Evolutionary conservation across 192 early-diverging fungal genomes (phyloP), one percentile per base, ranked within the genome.

Genomic region (Coemansia sp.): DNA sequence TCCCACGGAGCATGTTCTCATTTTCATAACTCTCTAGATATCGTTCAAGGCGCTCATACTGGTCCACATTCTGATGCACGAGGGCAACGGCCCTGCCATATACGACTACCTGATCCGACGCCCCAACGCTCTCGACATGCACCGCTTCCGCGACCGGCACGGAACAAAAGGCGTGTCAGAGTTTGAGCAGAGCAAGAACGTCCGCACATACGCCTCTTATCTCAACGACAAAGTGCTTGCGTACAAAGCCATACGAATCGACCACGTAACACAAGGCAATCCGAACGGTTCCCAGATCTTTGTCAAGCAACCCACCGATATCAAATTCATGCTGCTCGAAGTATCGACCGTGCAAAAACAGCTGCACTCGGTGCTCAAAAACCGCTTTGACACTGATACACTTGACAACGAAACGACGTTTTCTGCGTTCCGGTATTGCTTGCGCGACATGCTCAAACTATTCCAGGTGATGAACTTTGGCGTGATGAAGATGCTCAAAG

Each of bases 401-500:
- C 59, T 84, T 12, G 75, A 84, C 55, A 84, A 84, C 60, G 83
- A 84, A 37, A 72, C 76, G 0, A 82, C 83, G 0, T 81, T 84
- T 31, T 73, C 75, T 4, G 78, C 78, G 1, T 82, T 84, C 48
- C 72, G 79, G 37, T 72, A 78, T 55, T 67, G 81, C 22, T 53
- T 84, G 57, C 74, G 79, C 8, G 83, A 84, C 59, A 67, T 81
- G 69, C 69, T 84, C n/a, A 81, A 78, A 57, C 70, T 84, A 38
- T 84, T 82, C 69, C 83, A 84, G 54, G 74, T 81, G n/a, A 78
- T 82, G 79, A 84, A 84, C 49, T 67, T 66, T 48, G 83, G 83
- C 57, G 79, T 84, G 42, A 84, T 84, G 66, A 84, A 82, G 58
- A 82, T 84, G 75, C 83, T 84, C 66, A 81, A 81, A 62, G 71